Percentiles rank a stretch among this genome's conserved stretches.
Evolutionary conservation across 768 basidiomycete species (phyloP).

Genomic region (Mycena indigotica): DNA sequence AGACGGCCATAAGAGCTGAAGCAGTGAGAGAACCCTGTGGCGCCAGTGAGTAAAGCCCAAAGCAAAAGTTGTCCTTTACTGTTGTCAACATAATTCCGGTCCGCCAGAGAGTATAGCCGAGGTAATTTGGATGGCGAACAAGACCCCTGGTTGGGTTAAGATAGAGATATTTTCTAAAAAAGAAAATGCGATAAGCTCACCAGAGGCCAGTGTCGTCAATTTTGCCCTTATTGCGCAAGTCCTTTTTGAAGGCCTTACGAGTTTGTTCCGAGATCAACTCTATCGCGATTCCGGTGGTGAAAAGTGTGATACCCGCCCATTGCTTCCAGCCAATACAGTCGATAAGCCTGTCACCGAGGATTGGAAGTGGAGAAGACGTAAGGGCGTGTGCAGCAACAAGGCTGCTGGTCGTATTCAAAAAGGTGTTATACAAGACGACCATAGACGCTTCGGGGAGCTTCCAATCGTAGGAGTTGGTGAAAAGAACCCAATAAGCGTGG

Average conservation of each 20-base stretch:
- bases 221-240: conserved; percentile 27
- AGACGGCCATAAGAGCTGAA: not conserved
- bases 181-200: no score
- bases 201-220: conserved; percentile 26
- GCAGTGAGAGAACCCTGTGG: conserved; percentile 13
- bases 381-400: conserved; percentile 23
- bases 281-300: conserved; percentile 17
- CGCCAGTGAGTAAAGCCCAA: no score
- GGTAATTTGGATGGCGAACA: conserved; percentile 30
- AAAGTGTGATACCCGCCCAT: conserved; percentile 21
- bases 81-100: conserved; percentile 25
- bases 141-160: conserved; percentile 7
- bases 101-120: conserved; percentile 28
- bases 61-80: no score
- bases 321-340: conserved; percentile 24
- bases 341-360: conserved; percentile 6
- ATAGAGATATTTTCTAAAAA: not conserved
- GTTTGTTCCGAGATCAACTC: conserved; percentile 25
- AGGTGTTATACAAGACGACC: conserved; percentile 19
- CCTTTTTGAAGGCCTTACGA: conserved; percentile 28
- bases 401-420: conserved; percentile 23
- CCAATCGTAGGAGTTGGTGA: conserved; percentile 6
- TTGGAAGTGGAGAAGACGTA: conserved; percentile 12
- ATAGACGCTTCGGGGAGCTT: conserved; percentile 5
- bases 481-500: conserved; percentile 16